Evolutionary conservation across 805 yeast species (phyloP).

Genomic region (Yarrowia sp.): DNA sequence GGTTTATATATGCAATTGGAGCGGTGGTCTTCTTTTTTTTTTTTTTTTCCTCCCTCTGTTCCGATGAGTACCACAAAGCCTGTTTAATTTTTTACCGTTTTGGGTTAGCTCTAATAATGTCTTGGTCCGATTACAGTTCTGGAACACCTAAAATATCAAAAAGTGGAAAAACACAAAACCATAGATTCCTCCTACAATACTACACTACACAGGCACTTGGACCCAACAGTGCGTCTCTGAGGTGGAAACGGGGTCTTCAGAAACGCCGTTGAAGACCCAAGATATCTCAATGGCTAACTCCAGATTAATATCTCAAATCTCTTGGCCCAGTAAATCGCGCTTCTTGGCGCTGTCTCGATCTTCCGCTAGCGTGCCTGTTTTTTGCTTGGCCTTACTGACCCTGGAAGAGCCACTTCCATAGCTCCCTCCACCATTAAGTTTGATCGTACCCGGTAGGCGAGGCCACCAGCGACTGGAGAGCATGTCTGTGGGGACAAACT

Average conservation of each 20-base stretch:
- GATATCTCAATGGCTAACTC: not conserved
- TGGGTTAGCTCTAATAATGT: conserved; percentile 9
- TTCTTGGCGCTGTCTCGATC: not conserved
- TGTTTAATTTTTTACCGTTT: conserved; percentile 1
- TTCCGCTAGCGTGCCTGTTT: conserved; percentile 3
- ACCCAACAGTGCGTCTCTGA: not conserved
- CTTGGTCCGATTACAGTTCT: conserved; percentile 13
- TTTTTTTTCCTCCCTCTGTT: not conserved
- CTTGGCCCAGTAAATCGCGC: not conserved
- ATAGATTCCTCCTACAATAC: not conserved
- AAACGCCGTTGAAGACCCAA: not conserved
- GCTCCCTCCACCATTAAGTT: not conserved
- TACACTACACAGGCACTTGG: not conserved
- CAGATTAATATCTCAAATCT: not conserved
- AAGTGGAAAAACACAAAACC: not conserved
- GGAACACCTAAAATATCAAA: not conserved
- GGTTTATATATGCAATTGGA: conserved; percentile 20
- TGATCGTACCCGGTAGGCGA: not conserved
- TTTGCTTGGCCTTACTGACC: not conserved
- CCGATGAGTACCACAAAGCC: conserved; percentile 11
- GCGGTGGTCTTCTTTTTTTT: not conserved
- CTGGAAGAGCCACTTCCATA: conserved; percentile 10
- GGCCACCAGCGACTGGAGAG: not conserved
- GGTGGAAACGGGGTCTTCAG: not conserved
- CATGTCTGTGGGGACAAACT: conserved; percentile 8